Percentiles rank a stretch among this genome's conserved stretches.
Evolutionary conservation across 768 basidiomycete genomes (phyloP).

Genomic region (Flagelloscypha sp.): DNA sequence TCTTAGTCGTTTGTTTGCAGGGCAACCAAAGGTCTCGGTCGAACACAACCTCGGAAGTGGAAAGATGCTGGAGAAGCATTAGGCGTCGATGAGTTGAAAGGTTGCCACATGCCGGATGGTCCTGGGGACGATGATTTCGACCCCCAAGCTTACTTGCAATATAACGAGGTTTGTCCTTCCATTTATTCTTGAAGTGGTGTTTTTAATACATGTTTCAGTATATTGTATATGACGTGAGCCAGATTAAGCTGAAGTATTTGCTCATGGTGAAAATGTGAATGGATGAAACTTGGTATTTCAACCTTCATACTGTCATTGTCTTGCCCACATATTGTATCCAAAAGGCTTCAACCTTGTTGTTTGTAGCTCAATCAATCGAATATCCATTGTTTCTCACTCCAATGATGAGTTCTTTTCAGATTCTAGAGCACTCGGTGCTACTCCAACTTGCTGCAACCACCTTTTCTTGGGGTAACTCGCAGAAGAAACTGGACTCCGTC

Average conservation of each 20-base stretch:
- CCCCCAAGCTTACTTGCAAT: conserved; percentile 29
- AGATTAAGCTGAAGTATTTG: conserved; percentile 50
- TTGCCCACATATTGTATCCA: too few relatives aligned
- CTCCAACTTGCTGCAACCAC: too few relatives aligned
- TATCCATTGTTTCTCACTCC: too few relatives aligned
- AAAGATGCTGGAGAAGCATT: conserved; percentile 49
- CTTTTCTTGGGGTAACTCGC: too few relatives aligned
- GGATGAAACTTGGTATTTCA: too few relatives aligned
- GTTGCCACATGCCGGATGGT: conserved; percentile 56
- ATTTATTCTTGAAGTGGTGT: not conserved
- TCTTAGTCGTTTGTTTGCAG: conserved; percentile 18
- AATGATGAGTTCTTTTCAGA: too few relatives aligned
- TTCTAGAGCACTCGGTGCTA: too few relatives aligned
- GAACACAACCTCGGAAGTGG: conserved; percentile 45
- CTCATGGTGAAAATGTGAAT: conserved; percentile 51
- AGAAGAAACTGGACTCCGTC: too few relatives aligned
- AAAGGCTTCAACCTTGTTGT: too few relatives aligned
- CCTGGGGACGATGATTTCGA: conserved; percentile 24
- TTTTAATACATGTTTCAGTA: conserved; percentile 28
- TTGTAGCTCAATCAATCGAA: too few relatives aligned
- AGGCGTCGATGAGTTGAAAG: conserved; percentile 38
- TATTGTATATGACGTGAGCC: conserved; percentile 51
- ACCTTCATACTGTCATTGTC: too few relatives aligned
- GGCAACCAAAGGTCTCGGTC: conserved; percentile 48
- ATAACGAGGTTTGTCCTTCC: conserved; percentile 44